Conservation (phyloP, 805 yeast genomes). For the Kluyveromyces dobzhanskii region DNA sequence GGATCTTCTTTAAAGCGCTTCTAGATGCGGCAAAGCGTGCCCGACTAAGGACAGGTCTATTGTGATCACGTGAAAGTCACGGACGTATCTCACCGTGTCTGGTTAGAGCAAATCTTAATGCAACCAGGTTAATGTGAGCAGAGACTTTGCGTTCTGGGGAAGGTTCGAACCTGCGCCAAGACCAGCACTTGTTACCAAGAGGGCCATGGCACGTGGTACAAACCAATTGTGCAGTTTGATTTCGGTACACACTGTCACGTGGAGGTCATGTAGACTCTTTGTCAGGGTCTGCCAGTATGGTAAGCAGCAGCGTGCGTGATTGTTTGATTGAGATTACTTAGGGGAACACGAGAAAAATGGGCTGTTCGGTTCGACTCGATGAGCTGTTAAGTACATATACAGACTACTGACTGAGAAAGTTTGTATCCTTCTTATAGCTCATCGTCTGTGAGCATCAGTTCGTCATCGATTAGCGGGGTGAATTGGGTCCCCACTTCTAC, state of each 20-base stretch:
- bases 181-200: not conserved
- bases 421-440: constrained; percentile 16
- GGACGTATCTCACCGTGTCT: no score
- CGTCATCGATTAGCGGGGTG: constrained; percentile 34
- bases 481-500: constrained; percentile 60
- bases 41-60: no score
- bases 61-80: no score
- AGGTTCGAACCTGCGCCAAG: not conserved
- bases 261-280: not conserved
- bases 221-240: not conserved
- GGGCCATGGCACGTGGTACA: not conserved
- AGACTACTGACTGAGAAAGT: no score
- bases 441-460: constrained; percentile 36
- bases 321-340: no score
- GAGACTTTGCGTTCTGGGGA: constrained; percentile 1
- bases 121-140: not conserved
- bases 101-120: not conserved
- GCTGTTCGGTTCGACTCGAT: no score
- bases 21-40: no score
- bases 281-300: no score
- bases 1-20: no score
- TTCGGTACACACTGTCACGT: not conserved
- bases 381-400: no score
- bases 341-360: no score
- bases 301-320: no score